Evolutionary conservation across 495 filamentous ascomycete species (phyloP).

Genomic region (Lichenothelia convexa): DNA sequence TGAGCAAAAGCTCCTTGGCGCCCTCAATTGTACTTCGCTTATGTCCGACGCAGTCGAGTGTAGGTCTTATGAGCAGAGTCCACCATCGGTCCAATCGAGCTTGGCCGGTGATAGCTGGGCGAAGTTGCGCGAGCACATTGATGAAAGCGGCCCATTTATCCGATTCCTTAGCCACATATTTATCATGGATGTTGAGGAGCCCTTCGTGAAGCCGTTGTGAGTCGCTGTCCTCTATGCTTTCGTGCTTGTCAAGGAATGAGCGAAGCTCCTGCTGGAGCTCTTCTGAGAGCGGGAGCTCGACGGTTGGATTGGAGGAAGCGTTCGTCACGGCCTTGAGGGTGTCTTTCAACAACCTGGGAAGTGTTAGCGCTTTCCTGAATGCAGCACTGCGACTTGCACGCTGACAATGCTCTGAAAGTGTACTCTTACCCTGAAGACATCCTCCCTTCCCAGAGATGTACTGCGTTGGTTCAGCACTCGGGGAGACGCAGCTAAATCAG

Average conservation of each 20-base stretch:
- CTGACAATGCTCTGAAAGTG: too few relatives aligned
- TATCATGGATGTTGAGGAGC: slow-evolving; percentile 39
- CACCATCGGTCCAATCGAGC: slow-evolving; percentile 45
- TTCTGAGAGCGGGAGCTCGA: slow-evolving; percentile 39
- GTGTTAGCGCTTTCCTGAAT: too few relatives aligned
- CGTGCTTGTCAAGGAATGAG: slow-evolving; percentile 40
- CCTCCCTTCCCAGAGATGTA: too few relatives aligned
- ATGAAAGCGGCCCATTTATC: slow-evolving; percentile 43
- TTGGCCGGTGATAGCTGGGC: slow-evolving; percentile 36
- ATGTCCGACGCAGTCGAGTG: slow-evolving; percentile 35
- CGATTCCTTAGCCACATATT: slow-evolving; percentile 31
- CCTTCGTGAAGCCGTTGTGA: slow-evolving; percentile 48
- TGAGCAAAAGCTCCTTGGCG: slow-evolving; percentile 35
- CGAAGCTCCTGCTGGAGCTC: slow-evolving; percentile 38
- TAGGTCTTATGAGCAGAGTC: slow-evolving; percentile 39
- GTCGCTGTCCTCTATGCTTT: slow-evolving; percentile 36
- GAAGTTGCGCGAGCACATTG: slow-evolving; percentile 36
- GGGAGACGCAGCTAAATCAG: too few relatives aligned
- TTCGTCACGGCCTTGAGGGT: slow-evolving; percentile 37
- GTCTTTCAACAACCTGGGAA: slow-evolving; percentile 37
- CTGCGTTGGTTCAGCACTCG: too few relatives aligned
- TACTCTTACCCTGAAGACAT: not conserved
- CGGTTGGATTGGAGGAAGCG: slow-evolving; percentile 30
- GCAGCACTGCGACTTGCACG: too few relatives aligned
- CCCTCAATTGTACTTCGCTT: slow-evolving; percentile 41